Percentiles rank a stretch among this genome's conserved stretches.
phyloP scores from a whole-genome alignment of 2,329 filamentous ascomycete genomes.

The Westerdykella ornata region DNA sequence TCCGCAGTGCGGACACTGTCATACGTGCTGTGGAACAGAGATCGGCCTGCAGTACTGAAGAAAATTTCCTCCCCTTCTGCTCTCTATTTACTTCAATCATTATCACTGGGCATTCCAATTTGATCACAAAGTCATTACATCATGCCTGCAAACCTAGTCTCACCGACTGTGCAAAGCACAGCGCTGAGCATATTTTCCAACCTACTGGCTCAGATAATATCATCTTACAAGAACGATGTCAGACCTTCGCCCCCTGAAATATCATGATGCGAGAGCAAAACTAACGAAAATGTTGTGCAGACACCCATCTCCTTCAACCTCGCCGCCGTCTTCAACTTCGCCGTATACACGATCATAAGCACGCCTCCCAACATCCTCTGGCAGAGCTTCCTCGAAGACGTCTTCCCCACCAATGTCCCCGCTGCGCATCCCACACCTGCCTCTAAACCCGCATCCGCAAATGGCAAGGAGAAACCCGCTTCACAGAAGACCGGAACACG shows the following conservation, averaged over 20 bases:
- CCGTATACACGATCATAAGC: constrained; percentile 64
- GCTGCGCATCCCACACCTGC: constrained; percentile 19
- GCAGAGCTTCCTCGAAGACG: constrained; percentile 71
- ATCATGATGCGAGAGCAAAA: constrained; percentile 1
- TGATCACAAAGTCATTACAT: neutral
- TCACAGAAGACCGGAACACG: constrained; percentile 9
- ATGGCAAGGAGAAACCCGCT: constrained; percentile 21
- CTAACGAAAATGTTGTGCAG: constrained; percentile 36
- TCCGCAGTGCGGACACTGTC: no score
- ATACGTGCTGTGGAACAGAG: no score
- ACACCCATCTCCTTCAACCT: constrained; percentile 57
- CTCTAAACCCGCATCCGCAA: constrained; percentile 22
- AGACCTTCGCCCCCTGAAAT: constrained; percentile 11
- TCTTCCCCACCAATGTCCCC: constrained; percentile 57
- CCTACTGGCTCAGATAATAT: constrained; percentile 64
- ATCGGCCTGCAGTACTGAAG: no score
- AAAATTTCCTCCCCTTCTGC: no score
- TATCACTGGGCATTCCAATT: no score
- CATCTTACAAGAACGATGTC: constrained; percentile 56
- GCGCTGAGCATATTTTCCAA: constrained; percentile 62
- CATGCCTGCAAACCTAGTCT: constrained; percentile 30
- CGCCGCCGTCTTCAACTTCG: constrained; percentile 66
- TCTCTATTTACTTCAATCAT: no score
- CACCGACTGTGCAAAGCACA: constrained; percentile 53
- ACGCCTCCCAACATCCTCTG: constrained; percentile 80